A percentile compares a stretch with the other conserved stretches of the same genome.
These are phyloP conservation scores for Barnettozyma californica DNA, from an alignment of 805 yeast species.

Conservation along the genomic window DNA sequence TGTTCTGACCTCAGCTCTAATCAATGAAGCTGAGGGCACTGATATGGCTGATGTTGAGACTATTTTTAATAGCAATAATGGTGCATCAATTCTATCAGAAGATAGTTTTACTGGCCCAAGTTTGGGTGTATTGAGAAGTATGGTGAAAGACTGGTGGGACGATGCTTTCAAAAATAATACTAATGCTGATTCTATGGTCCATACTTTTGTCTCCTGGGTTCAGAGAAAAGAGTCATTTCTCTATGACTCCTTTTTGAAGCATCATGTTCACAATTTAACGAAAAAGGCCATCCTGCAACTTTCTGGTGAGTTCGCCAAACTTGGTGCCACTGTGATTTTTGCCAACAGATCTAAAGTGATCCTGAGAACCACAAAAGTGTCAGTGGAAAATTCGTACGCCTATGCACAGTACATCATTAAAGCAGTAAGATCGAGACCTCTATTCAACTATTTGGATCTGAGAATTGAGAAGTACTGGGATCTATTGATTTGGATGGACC, in stretches of 20 bases:
- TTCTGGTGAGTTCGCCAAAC: conserved; percentile 66
- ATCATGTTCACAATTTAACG: conserved; percentile 83
- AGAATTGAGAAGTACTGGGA: conserved; percentile 83
- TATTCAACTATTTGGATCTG: conserved; percentile 79
- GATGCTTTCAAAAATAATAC: conserved; percentile 63
- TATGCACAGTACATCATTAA: conserved; percentile 80
- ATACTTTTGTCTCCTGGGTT: conserved; percentile 81
- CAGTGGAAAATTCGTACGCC: conserved; percentile 85
- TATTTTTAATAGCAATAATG: conserved; percentile 26
- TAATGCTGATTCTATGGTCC: conserved; percentile 80
- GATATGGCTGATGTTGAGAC: conserved; percentile 52
- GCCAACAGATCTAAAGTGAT: conserved; percentile 75
- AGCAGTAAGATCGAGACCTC: conserved; percentile 71
- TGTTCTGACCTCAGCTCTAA: conserved; percentile 72
- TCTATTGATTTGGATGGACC: conserved; percentile 91
- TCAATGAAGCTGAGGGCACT: conserved; percentile 85
- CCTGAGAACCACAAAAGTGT: conserved; percentile 65
- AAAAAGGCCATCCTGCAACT: conserved; percentile 78
- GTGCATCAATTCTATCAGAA: conserved; percentile 49
- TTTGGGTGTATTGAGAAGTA: conserved; percentile 56
- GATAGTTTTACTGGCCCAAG: conserved; percentile 81
- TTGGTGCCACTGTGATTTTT: conserved; percentile 76
- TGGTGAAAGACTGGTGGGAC: conserved; percentile 94
- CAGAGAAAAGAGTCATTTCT: conserved; percentile 66
- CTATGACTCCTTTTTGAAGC: conserved; percentile 73